phyloP scores from a whole-genome alignment of 257 asterid genomes.

The Cynanchum wilfordii region DNA sequence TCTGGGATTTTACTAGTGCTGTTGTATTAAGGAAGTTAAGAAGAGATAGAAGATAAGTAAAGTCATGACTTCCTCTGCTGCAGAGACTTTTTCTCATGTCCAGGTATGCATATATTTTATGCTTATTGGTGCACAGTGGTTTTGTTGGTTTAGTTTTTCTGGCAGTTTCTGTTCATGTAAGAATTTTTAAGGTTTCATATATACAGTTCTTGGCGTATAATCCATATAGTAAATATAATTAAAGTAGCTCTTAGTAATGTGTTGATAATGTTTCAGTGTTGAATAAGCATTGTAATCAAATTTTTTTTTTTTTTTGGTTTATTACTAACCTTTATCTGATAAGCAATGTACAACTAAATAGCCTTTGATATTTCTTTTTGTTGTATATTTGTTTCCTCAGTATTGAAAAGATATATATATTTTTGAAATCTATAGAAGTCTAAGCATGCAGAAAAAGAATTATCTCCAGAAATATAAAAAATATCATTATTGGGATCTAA shows the following conservation, averaged over 20 bases:
- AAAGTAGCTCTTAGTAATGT: background rate
- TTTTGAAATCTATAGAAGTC: background rate
- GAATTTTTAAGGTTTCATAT: background rate
- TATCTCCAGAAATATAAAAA: background rate
- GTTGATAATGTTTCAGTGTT: background rate
- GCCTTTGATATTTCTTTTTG: background rate
- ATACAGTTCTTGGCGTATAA: background rate
- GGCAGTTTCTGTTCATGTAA: background rate
- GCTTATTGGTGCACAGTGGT: background rate
- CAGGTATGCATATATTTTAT: background rate
- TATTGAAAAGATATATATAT: background rate
- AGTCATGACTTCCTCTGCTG: slow-evolving; percentile 10
- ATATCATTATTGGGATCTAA: background rate
- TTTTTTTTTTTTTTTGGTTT: background rate
- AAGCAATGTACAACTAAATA: background rate
- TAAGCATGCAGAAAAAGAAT: background rate
- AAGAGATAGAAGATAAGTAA: background rate
- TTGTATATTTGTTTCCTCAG: background rate
- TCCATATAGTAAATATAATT: background rate
- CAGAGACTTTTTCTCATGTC: slow-evolving; percentile 6
- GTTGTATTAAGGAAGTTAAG: background rate
- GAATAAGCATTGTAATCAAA: background rate
- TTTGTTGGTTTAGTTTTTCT: no score
- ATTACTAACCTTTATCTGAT: background rate
- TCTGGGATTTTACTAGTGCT: background rate